phyloP scores from a whole-genome alignment of 176 grass and related monocot genomes.

The Zizania latifolia region DNA sequence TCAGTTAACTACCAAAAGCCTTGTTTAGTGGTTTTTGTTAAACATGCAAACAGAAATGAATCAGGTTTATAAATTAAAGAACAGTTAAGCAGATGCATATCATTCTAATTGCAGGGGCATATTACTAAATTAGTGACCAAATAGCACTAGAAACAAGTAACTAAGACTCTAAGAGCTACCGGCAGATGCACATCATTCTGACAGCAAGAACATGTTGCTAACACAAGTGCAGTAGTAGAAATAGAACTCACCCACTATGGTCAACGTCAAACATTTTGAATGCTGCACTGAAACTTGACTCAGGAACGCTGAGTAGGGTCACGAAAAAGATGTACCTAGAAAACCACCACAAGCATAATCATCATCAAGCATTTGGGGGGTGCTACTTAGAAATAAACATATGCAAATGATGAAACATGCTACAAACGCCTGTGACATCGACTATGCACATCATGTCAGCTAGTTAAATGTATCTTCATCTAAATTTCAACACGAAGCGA shows the following conservation, averaged over 20 bases:
- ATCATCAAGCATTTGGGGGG: not conserved
- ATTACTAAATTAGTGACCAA: slow-evolving; percentile 23
- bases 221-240: not conserved
- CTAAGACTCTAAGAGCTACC: not conserved
- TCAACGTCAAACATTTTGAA: slow-evolving; percentile 99
- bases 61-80: slow-evolving; percentile 15
- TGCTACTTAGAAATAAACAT: slow-evolving; percentile 13
- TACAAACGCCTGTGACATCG: not conserved
- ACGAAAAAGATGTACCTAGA: slow-evolving; percentile 96
- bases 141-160: not conserved
- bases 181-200: slow-evolving; percentile 9
- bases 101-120: slow-evolving; percentile 15
- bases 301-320: slow-evolving; percentile 85
- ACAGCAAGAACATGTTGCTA: slow-evolving; percentile 25
- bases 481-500: not conserved
- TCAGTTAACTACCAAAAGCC: not conserved
- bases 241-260: slow-evolving; percentile 66
- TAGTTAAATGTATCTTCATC: not conserved
- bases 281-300: slow-evolving; percentile 67
- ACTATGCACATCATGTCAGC: not conserved
- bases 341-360: not conserved
- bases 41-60: slow-evolving; percentile 2
- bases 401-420: not conserved
- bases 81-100: not conserved
- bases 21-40: not conserved